Evolutionary conservation across 2,329 filamentous ascomycete species (phyloP), one percentile per base, ranked within the genome.

Genomic region (Phoma sp.): DNA sequence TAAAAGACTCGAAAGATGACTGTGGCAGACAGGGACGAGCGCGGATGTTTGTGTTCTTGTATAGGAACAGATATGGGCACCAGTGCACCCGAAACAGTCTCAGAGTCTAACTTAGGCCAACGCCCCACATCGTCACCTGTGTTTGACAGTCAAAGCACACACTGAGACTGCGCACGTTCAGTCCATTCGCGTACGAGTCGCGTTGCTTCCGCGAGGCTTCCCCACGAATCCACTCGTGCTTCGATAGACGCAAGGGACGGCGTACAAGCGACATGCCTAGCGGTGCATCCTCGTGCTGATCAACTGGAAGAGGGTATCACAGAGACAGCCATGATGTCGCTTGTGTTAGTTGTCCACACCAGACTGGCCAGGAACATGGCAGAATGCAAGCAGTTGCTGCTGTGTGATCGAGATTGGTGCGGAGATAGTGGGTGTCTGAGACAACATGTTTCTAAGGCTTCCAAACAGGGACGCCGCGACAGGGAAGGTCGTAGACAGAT

Each of bases 81-180:
- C 47, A 22, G 19, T 43, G 21, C 31, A 43, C 33, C 43, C 47
- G 47, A 57, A 57, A 57, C 49, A 43, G 49, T 57, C 49, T 53
- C 49, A 53, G 45, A 39, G 36, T 19, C 38, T 39, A 51, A 46
- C 41, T 51, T 45, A 39, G 43, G 49, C 39, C 36, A 31, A 21
- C 36, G 49, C 44, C 55, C 55, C 55, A 53, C 55, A 21, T 45
- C 37, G 44, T 53, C 48, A 49, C 50, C 35, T 46, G 45, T 53
- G 43, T 57, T 45, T 43, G 46, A 39, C 37, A 39, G 21, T 53
- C 55, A 53, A 46, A 52, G 49, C 33, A 49, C 17, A 10, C 29
- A 37, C 19, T 53, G 50, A 53, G 50, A 57, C 49, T 43, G 32
- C 19, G 36, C 44, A 54, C 50, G 39, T 48, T 31, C 17, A 43